A percentile compares a stretch with the other conserved stretches of the same genome.
phyloP scores from a whole-genome alignment of 2,329 filamentous ascomycete genomes.

The Dichotomopilus funicola region DNA sequence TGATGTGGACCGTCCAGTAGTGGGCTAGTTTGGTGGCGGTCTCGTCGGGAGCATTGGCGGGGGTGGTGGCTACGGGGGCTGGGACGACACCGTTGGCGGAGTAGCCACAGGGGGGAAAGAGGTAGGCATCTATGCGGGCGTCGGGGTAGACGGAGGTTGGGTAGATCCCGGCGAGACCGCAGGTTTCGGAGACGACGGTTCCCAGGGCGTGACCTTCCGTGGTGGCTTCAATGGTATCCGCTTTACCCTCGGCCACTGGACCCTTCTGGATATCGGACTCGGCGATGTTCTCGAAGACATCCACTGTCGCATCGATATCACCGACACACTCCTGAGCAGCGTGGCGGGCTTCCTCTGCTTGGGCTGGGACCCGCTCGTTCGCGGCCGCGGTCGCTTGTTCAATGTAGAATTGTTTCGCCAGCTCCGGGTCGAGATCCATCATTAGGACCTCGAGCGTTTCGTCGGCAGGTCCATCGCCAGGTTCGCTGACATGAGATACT shows the following conservation, averaged over 20 bases:
- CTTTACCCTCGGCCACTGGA: constrained; percentile 51
- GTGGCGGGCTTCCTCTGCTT: constrained; percentile 57
- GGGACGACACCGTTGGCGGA: constrained; percentile 95
- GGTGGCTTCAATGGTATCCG: constrained; percentile 50
- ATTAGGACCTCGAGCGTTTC: constrained; percentile 72
- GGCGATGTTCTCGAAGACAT: constrained; percentile 70
- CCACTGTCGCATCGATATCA: constrained; percentile 53
- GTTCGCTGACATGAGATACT: constrained; percentile 33
- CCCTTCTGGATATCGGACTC: constrained; percentile 42
- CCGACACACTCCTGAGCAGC: constrained; percentile 53
- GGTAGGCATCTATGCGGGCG: constrained; percentile 87
- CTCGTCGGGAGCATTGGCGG: constrained; percentile 39
- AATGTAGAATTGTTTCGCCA: constrained; percentile 65
- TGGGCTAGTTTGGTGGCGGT: constrained; percentile 55
- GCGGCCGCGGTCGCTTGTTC: constrained; percentile 80
- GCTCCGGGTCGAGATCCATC: constrained; percentile 63
- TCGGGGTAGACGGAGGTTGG: constrained; percentile 82
- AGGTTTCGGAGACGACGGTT: constrained; percentile 83
- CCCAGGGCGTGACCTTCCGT: constrained; percentile 93
- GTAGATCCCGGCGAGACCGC: constrained; percentile 85
- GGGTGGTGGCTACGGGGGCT: constrained; percentile 42
- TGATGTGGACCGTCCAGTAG: constrained; percentile 98
- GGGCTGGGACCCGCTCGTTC: constrained; percentile 66
- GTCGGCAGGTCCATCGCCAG: constrained; percentile 52
- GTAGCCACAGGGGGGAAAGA: constrained; percentile 95